These are phyloP conservation scores for Flammula alnicola DNA, from an alignment of 1,284 basidiomycete genomes.

Conservation along the genomic window DNA sequence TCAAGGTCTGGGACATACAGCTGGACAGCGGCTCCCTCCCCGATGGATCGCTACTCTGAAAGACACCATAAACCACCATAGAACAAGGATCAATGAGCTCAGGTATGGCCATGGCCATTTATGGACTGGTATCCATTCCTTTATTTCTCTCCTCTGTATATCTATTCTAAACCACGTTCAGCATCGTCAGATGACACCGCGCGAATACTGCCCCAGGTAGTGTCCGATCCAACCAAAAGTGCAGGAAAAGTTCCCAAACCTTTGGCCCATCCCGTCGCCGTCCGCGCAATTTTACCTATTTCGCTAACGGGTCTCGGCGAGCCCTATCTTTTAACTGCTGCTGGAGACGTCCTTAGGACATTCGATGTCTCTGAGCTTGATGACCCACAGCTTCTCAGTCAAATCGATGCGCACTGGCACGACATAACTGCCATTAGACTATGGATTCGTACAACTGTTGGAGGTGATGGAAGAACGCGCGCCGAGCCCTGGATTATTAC, in stretches of 20 bases:
- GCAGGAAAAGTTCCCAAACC: conserved; percentile 45
- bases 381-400: conserved; percentile 67
- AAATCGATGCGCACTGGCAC: conserved; percentile 86
- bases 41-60: conserved; percentile 59
- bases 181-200: conserved; percentile 89
- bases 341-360: conserved; percentile 81
- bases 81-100: conserved; percentile 83
- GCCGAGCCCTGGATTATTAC: conserved; percentile 82
- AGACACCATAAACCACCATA: conserved; percentile 70
- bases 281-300: conserved; percentile 76
- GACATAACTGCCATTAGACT: conserved; percentile 77
- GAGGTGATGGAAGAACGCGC: conserved; percentile 46
- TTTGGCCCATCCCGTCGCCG: conserved; percentile 69
- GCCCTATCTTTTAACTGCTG: conserved; percentile 77
- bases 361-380: conserved; percentile 70
- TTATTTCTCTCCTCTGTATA: not conserved
- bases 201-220: conserved; percentile 52
- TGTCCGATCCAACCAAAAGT: conserved; percentile 10
- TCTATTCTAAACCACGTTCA: conserved; percentile 33
- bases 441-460: conserved; percentile 63
- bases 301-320: conserved; percentile 61
- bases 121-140: conserved; percentile 73
- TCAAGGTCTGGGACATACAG: conserved; percentile 75
- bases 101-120: conserved; percentile 66
- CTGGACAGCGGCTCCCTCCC: conserved; percentile 46